Evolutionary conservation across 805 yeast species (phyloP), one percentile per base, ranked within the genome.

Genomic region (Wickerhamomyces alni): DNA sequence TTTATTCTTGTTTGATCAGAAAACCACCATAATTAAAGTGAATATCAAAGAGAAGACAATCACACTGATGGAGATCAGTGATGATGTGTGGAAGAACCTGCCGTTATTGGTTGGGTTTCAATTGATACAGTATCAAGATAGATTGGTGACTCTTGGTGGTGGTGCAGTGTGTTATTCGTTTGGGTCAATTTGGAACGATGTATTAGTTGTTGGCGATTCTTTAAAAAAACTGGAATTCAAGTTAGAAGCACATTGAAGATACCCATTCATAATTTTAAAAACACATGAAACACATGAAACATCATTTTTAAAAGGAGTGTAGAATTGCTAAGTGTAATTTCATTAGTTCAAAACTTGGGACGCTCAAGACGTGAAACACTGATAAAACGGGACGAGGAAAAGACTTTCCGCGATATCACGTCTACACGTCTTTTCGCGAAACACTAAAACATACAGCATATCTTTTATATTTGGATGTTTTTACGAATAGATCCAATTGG

Each of bases 91-190:
- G 78, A 37, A 52, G 15, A 43, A 58, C 0, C 51, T 62, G 2
- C 74, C 77, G 2, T 62, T 80, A 40, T 58, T 80, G 9, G 69
- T 77, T 9, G 88, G 88, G 2, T 72, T 72, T 45, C 73, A 70
- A 27, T 39, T 72, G 18, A 55, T 62, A 11, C 52, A 56, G 3
- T 35, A 49, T 4, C 35, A 46, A n/a, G 40, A 42, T 3, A 46
- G 46, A 6, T 17, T 56, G 7, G 38, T 60, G 17, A 33, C 59
- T 3, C 46, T 75, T 32, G 83, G 80, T 8, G 91, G 94, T 3
- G 94, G 94, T 4, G 89, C 84, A 0, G 87, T 84, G 1, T 85
- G 94, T 54, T 85, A 81, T 47, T 82, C 89, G 1, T 86, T 84
- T 61, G 95, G 95, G 0, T 66, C 80, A 0, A 68, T 67, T 17